Base-by-base conservation (phyloP, 2,329 filamentous ascomycete species). In the Cercospora brassicicola region DNA sequence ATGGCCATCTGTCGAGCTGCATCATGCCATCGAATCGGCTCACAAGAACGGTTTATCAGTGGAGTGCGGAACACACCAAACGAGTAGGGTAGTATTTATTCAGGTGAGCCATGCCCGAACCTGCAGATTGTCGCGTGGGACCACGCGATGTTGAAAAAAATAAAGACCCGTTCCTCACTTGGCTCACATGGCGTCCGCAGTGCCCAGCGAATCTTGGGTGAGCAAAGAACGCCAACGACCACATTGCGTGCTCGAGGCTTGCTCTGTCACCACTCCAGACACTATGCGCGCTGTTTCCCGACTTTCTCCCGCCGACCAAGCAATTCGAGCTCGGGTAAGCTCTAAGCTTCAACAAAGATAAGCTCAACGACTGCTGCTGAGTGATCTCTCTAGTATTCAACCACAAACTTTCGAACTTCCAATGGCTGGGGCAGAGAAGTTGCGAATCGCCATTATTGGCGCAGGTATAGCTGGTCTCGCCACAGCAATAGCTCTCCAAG, bases 391-490 rank as follows among this genome's bases (percentile, higher is more conserved):
- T 15, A 3, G 45, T 6, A 23, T 51, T 51, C 18, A 26, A 39
- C 33, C 31, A 11, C 11, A 48, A 5, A 30, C 20, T 15, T 65
- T 62, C 13, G 13, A 45, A 9, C 15, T 18, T 39, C 26, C 20
- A 13, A 72, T 72, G 69, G 48, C 66, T 10, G 59, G 63, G 1
- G 48, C 57, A 8, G 31, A 59, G 2, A 67, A 63, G 30, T 53
- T 76, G 8, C n/a, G 74, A 63, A 57, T 76, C 53, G 78, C 78
- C 42, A 78, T 82, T 33, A 70, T 79, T 20, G 80, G 80, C 15
- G 77, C 74, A 28, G 80, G 80, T 6, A 78, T 82, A 33, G 79
- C 79, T 8, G 80, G 81, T 7, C 76, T 82, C 20, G 77, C 77
- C 1, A 74, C 78, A 3, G 78, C 79, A 2, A 79, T 82, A 56